phyloP scores from a whole-genome alignment of 306 rosid genomes.

The Mucuna pruriens region DNA sequence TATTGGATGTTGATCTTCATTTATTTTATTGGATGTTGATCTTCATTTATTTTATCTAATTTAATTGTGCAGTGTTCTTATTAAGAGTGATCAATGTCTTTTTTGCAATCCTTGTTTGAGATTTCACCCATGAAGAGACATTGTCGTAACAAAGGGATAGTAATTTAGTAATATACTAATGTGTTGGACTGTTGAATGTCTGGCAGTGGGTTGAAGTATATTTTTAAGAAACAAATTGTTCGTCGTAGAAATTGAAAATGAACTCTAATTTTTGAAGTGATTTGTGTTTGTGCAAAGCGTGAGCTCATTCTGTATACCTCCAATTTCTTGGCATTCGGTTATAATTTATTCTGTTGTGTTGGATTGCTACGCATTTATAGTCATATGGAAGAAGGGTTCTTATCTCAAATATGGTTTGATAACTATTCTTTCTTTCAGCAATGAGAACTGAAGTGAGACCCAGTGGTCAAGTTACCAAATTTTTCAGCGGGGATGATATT shows the following conservation, averaged over 20 bases:
- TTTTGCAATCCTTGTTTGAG: slow-evolving; percentile 24
- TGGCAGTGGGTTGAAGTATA: not conserved
- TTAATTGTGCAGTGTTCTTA: not conserved
- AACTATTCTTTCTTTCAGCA: slow-evolving; percentile 49
- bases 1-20: not conserved
- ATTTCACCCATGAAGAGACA: not conserved
- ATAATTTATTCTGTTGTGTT: slow-evolving; percentile 8
- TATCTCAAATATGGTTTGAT: not conserved
- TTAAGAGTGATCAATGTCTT: not conserved
- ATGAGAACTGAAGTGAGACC: slow-evolving; percentile 48
- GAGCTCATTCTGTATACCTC: slow-evolving; percentile 5
- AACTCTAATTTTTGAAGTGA: not conserved
- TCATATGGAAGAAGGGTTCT: slow-evolving; percentile 3
- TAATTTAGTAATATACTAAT: no score
- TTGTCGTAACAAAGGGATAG: not conserved
- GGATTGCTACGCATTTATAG: not conserved
- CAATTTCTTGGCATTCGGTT: not conserved
- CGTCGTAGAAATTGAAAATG: not conserved
- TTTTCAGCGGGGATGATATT: slow-evolving; percentile 86
- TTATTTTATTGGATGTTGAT: slow-evolving; percentile 1
- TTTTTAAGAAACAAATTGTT: not conserved
- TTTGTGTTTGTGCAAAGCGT: not conserved
- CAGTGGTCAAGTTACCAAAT: slow-evolving; percentile 56
- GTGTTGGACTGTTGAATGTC: not conserved
- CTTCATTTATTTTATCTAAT: not conserved